Percentiles rank a stretch among this genome's conserved stretches.
phyloP scores from a whole-genome alignment of 169 alveolate species.

The Plasmodium gonderi region DNA sequence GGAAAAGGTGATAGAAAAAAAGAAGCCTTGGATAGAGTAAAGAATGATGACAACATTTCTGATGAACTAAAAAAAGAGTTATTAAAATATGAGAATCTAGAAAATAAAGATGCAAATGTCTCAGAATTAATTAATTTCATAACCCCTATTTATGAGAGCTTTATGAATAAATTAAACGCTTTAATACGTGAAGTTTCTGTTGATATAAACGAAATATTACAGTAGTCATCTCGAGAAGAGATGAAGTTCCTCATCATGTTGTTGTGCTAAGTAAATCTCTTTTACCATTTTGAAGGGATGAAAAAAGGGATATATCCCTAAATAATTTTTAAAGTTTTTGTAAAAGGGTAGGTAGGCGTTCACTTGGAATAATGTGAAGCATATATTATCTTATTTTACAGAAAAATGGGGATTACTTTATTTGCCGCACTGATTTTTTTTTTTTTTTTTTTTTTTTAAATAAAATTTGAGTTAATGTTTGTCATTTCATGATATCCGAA shows the following conservation, averaged over 20 bases:
- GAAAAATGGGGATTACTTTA: neutral
- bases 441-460: neutral
- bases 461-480: neutral
- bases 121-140: conserved; percentile 17
- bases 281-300: neutral
- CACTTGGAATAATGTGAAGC: no score
- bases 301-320: neutral
- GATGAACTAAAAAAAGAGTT: conserved; percentile 18
- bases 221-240: neutral
- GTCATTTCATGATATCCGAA: neutral
- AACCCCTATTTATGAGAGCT: conserved; percentile 18
- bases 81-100: conserved; percentile 12
- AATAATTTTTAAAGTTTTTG: no score
- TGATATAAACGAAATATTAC: neutral
- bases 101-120: conserved; percentile 21
- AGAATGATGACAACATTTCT: conserved; percentile 15
- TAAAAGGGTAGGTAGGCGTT: no score
- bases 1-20: conserved; percentile 36
- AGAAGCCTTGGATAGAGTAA: conserved; percentile 4
- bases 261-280: neutral
- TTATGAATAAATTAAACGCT: neutral
- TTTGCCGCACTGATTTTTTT: neutral
- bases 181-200: conserved; percentile 4
- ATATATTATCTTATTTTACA: neutral
- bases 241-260: neutral